Evolutionary conservation across 345 rosid species (phyloP), one percentile per base, ranked within the genome.

Genomic region (Psidium friedrichsthalianum): DNA sequence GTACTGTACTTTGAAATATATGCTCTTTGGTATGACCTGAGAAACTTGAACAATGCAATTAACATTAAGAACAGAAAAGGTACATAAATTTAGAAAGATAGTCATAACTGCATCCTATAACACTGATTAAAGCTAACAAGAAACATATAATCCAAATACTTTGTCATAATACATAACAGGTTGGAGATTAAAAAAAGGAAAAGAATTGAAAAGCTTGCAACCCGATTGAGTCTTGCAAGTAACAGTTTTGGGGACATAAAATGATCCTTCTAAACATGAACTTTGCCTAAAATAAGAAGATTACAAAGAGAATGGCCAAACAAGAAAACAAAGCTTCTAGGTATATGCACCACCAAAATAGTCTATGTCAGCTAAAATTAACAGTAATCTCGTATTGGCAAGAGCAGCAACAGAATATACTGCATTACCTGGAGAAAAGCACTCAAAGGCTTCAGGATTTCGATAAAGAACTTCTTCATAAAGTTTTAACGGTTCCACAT

Each of bases 371-470:
- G 80, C 47, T 69, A 36, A 69, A 36, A 69, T 69, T 69, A 69
- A 69, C 44, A 18, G 47, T 18, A 69, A 69, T 69, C 44, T 32
- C 24, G 11, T 36, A 18, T 18, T 56, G 47, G 13, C 80, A 69
- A 36, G 42, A 69, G 8, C 25, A 36, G 80, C 80, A 69, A 69
- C 78, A 32, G 78, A 69, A 69, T 69, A 69, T 69, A 69, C 78
- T 32, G 78, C 78, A 90, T 94, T 95, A 95, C 98, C 98, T 87
- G 94, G 93, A 88, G 90, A 90, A 85, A 90, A 94, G 93, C 92
- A 94, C 94, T 97, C 97, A 88, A 95, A 94, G 88, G 98, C 99
- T 83, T 92, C 90, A 16, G 94, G 94, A 90, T 91, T 89, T 85
- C 85, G 93, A 83, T 56, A 94, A 56, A 95, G 92, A 94, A 97